phyloP scores from a whole-genome alignment of 345 rosid species.

The Lumnitzera littorea region DNA sequence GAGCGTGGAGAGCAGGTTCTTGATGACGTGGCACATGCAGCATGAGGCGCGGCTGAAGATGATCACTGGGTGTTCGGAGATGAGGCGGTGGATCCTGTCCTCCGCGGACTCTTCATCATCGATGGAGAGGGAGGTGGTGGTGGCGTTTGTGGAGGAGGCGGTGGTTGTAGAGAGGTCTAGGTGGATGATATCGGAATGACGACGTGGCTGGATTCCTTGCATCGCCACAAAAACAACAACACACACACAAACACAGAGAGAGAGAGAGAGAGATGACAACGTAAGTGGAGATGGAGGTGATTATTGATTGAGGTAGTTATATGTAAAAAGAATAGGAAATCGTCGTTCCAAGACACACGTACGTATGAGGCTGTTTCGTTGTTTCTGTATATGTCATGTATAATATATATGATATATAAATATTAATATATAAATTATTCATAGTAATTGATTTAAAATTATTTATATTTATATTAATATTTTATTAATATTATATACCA shows the following conservation, averaged over 20 bases:
- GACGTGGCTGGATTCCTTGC: constrained; percentile 54
- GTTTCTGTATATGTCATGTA: no score
- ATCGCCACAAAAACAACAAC: constrained; percentile 19
- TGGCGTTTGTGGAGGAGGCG: constrained; percentile 15
- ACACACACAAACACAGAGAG: no score
- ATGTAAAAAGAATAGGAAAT: no score
- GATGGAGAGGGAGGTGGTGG: constrained; percentile 52
- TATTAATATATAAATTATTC: no score
- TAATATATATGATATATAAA: no score
- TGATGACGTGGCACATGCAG: constrained; percentile 98
- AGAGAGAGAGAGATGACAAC: constrained; percentile 19
- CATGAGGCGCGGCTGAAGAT: constrained; percentile 84
- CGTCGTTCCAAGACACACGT: no score
- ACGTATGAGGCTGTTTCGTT: no score
- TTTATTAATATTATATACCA: no score
- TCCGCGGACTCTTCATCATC: constrained; percentile 73
- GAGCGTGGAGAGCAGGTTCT: constrained; percentile 57
- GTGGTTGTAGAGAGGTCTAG: constrained; percentile 32
- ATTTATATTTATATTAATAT: no score
- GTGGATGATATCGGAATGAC: constrained; percentile 30
- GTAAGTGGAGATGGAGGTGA: neutral
- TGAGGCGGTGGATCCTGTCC: constrained; percentile 69
- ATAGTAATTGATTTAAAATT: no score
- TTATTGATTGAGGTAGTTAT: no score
- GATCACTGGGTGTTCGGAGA: constrained; percentile 82